A percentile compares a stretch with the other conserved stretches of the same genome.
These are phyloP conservation scores for Alternaria sp. DNA, from an alignment of 2,329 filamentous ascomycete genomes.

Conservation along the genomic window DNA sequence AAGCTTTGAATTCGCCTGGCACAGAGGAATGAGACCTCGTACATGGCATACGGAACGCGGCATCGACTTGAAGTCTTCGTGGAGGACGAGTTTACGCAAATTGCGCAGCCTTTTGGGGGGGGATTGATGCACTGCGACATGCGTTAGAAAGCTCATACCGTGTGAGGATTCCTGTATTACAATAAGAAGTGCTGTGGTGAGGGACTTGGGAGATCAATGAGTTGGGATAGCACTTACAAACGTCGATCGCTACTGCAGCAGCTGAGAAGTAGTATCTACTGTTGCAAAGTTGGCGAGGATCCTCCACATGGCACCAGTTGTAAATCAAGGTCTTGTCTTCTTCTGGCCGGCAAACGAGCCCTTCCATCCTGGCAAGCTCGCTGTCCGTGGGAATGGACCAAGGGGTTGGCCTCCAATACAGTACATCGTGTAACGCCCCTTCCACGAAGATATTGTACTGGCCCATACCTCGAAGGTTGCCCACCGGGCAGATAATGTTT, in stretches of 20 bases:
- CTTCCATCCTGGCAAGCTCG: background rate
- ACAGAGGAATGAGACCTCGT: background rate
- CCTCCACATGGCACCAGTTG: background rate
- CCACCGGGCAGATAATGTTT: background rate
- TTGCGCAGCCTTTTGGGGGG: background rate
- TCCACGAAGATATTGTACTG: background rate
- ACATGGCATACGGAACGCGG: background rate
- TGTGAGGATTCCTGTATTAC: no score
- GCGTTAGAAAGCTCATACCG: no score
- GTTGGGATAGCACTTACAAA: background rate
- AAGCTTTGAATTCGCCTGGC: background rate
- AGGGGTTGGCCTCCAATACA: background rate
- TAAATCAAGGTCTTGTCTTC: background rate
- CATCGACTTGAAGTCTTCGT: background rate
- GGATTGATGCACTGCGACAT: no score
- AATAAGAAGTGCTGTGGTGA: no score
- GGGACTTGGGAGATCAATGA: no score
- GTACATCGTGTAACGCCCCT: background rate
- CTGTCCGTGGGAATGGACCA: background rate
- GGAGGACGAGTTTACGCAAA: background rate
- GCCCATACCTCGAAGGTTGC: no score
- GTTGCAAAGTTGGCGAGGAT: background rate
- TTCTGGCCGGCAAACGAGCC: background rate
- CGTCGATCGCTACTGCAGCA: background rate
- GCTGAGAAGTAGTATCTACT: background rate